These are phyloP conservation scores for Chlamydomonas sp. DNA, from an alignment of 139 green algal species.

Conservation along the genomic window DNA sequence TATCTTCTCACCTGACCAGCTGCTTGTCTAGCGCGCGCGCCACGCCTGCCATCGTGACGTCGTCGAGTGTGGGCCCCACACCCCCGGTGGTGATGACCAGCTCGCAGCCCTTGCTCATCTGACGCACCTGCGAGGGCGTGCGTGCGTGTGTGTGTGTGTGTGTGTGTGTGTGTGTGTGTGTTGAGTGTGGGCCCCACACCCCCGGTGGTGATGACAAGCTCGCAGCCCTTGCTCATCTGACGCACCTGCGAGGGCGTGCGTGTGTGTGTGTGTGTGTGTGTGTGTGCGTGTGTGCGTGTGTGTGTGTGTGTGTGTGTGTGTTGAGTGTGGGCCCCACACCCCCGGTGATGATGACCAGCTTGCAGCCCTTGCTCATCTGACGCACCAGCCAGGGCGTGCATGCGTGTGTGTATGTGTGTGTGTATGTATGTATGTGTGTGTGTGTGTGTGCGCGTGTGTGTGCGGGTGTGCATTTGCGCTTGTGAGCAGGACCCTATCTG, in stretches of 20 bases:
- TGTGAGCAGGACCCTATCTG: too few species aligned
- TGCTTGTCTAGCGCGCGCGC: neutral
- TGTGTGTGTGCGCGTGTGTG: too few species aligned
- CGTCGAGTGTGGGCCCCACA: conserved; percentile 77
- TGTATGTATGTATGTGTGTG: too few species aligned
- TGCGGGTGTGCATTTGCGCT: too few species aligned
- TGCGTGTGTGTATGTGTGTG: neutral
- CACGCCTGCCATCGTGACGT: conserved; percentile 49
- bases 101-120: neutral
- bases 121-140: neutral
- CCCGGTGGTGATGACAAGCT: neutral
- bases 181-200: too few species aligned
- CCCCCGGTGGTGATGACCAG: neutral
- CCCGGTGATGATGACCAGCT: neutral
- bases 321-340: conserved; percentile 73
- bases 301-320: too few species aligned
- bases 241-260: neutral
- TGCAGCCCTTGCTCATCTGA: neutral
- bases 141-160: neutral
- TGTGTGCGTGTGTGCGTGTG: too few species aligned
- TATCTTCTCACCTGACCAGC: conserved; percentile 1
- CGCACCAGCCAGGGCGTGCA: neutral
- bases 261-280: too few species aligned
- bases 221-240: neutral
- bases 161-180: too few species aligned